Evolutionary conservation across 1,284 basidiomycete genomes (phyloP), one percentile per base, ranked within the genome.

Genomic region (Naganishia albida): DNA sequence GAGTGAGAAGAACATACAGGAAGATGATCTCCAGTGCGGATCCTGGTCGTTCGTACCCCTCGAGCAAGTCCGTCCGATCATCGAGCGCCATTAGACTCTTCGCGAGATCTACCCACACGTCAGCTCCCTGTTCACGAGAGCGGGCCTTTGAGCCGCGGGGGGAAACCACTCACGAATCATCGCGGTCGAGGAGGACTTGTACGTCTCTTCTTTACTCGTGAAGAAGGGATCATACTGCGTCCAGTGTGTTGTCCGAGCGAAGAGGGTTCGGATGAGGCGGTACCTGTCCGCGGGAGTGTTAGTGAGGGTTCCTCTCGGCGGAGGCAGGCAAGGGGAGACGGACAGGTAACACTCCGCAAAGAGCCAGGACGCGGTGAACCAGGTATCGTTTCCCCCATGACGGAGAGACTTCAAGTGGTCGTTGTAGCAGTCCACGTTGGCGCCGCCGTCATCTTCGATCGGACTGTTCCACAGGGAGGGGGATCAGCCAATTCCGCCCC

Each of bases 341-440:
- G 62, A 79, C 77, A 83, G 75, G 71, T 82, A 83, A 72, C 82
- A 96, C 86, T 98, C 95, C 67, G 93, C 91, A 75, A 85, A 97
- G 15, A 99, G 83, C 93, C 94, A 98, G 3, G 93, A 90, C 8
- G 90, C 87, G 1, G 85, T 88, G 75, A 93, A 93, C 95, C 95
- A 99, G 0, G 88, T 90, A 1, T 82, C 80, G 1, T 82, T 76
- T 13, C 80, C 73, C 1, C 89, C 81, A 0, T 53, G n/a, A n/a
- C 34, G 6, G 8, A 60, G 55, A 0, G 77, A 74, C 2, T 78
- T 78, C 13, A 97, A 81, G 69, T 90, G 87, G 0, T 80, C 74
- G 70, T 97, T 96, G 80, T 93, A 96, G 25, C 83, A 79, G 0
- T 84, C 82, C 1, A 85, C 80, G 65, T 86, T 84, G 18, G 85